Evolutionary conservation across 2,329 filamentous ascomycete genomes (phyloP), one percentile per base, ranked within the genome.

Genomic region (Tolypocladium inflatum): DNA sequence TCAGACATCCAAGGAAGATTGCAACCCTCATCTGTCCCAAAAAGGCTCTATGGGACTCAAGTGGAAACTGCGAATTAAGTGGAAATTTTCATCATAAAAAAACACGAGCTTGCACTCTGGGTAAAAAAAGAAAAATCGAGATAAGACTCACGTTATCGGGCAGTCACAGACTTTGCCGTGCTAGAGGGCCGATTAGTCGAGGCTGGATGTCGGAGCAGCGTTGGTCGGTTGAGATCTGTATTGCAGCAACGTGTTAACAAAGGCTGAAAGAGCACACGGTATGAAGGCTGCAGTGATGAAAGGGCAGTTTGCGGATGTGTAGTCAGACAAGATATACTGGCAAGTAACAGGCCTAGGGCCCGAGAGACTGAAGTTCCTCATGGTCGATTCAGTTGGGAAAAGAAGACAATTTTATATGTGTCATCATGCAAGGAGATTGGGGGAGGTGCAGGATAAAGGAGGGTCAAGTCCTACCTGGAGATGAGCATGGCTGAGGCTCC

Each of bases 21-120:
- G 23, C 72, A 71, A 73, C 85, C 80, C 80, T 89, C 86, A 89
- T 86, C 70, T 86, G 77, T 80, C 82, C 80, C 81, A 76, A 76
- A 77, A 80, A 84, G 84, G 84, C 85, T 87, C 84, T 72, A 63
- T 72, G 80, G 80, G 81, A 81, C 85, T 89, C 85, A 79, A 89
- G 88, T 89, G 87, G 85, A 91, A 91, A 91, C 88, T 91, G 88
- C 88, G 87, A 91, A 90, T 89, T 79, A 83, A 78, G 80, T 74
- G 82, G 85, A 79, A 81, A 81, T 73, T 86, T 88, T 89, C 85
- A 89, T 89, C 86, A 88, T 85, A 68, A 59, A 60, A 60, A 67
- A 62, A 60, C 57, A 57, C 37, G 21, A 23, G 30, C 2, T 19
- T 45, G 41, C 10, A 11, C 42, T 26, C 51, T 51, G 55, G 61